Evolutionary conservation across 345 rosid species (phyloP).

Genomic region (Reutealis trisperma): DNA sequence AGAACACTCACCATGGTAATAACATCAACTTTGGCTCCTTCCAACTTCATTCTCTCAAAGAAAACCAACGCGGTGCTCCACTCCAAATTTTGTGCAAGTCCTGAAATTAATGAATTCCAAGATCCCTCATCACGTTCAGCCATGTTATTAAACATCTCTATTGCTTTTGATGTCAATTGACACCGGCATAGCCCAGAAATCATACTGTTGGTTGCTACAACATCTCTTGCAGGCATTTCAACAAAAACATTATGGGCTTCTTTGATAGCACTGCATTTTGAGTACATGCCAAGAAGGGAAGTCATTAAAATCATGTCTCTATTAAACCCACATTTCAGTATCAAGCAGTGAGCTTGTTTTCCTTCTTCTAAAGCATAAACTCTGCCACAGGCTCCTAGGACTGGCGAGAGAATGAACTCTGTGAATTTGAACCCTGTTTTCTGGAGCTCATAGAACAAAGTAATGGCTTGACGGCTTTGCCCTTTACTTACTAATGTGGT

Average conservation of each 20-base stretch:
- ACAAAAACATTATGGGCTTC: conserved; percentile 21
- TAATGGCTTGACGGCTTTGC: conserved; percentile 17
- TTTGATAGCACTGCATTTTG: neutral
- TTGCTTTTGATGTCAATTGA: conserved; percentile 13
- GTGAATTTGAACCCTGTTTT: conserved; percentile 3
- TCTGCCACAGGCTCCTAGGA: conserved; percentile 15
- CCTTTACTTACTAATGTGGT: neutral
- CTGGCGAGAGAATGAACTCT: conserved; percentile 3
- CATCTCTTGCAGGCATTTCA: conserved; percentile 31
- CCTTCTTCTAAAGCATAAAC: conserved; percentile 11
- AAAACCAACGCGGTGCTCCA: conserved; percentile 13
- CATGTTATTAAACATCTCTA: conserved; percentile 19
- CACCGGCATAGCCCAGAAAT: conserved; percentile 21
- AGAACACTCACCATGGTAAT: conserved; percentile 33
- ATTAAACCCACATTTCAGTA: conserved; percentile 27
- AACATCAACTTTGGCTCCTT: conserved; percentile 23
- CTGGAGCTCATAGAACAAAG: conserved; percentile 6
- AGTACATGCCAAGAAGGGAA: conserved; percentile 24
- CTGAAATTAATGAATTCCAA: conserved; percentile 34
- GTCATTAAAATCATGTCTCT: conserved; percentile 14
- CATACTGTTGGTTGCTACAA: conserved; percentile 24
- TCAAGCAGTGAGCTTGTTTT: conserved; percentile 28
- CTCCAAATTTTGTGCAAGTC: conserved; percentile 16
- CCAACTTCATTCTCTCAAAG: conserved; percentile 31
- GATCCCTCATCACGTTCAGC: conserved; percentile 21